Percentiles rank a stretch among this genome's conserved stretches.
These are phyloP conservation scores for Fusarium sp. DNA, from an alignment of 2,329 filamentous ascomycete species.

Conservation along the genomic window DNA sequence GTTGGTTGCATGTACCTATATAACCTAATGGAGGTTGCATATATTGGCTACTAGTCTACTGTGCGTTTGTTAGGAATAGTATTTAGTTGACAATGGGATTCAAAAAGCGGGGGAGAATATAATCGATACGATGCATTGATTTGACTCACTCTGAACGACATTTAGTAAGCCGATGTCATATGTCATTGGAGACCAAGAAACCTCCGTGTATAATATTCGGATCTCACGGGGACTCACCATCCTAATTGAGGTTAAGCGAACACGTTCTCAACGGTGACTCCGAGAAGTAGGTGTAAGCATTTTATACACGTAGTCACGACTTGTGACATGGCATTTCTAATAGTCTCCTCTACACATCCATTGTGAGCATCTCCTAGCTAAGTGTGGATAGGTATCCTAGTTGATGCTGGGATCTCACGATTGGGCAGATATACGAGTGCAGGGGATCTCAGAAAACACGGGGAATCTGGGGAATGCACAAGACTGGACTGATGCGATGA, in stretches of 20 bases:
- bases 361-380: background rate
- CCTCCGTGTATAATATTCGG: slow-evolving; percentile 14
- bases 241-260: slow-evolving; percentile 11
- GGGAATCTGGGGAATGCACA: slow-evolving; percentile 32
- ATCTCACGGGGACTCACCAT: slow-evolving; percentile 19
- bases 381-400: slow-evolving; percentile 11
- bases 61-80: background rate
- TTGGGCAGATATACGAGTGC: slow-evolving; percentile 23
- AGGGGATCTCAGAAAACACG: slow-evolving; percentile 27
- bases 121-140: background rate
- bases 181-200: background rate
- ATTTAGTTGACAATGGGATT: background rate
- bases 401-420: slow-evolving; percentile 15
- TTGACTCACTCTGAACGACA: background rate
- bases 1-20: slow-evolving; percentile 1
- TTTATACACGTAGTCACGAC: slow-evolving; percentile 3
- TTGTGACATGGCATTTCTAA: background rate
- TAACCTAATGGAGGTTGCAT: background rate
- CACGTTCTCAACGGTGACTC: slow-evolving; percentile 22
- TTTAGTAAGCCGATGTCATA: background rate
- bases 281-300: slow-evolving; percentile 32
- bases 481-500: background rate
- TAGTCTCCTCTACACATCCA: background rate
- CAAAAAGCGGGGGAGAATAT: slow-evolving; percentile 12
- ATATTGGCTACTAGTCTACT: background rate